Evolutionary conservation across 2,329 filamentous ascomycete genomes (phyloP).

Genomic region (Cladophialophora bantiana): DNA sequence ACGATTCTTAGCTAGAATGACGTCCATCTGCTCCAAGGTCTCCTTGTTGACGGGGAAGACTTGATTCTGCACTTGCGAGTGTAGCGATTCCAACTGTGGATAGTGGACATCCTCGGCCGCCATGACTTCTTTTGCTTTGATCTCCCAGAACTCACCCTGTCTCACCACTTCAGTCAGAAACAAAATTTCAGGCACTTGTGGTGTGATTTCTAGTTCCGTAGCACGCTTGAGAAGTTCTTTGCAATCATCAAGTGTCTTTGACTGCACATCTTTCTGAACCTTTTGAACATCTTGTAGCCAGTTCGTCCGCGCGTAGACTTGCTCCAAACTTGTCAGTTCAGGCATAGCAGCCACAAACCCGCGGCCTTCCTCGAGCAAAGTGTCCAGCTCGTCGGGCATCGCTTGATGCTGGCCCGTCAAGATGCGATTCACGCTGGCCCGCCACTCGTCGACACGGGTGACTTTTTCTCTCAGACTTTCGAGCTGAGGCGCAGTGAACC

Average conservation of each 20-base stretch:
- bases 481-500: slow-evolving; percentile 94
- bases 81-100: slow-evolving; percentile 90
- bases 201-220: slow-evolving; percentile 75
- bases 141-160: slow-evolving; percentile 86
- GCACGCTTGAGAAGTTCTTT: slow-evolving; percentile 79
- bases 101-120: slow-evolving; percentile 91
- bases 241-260: slow-evolving; percentile 79
- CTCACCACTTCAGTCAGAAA: slow-evolving; percentile 77
- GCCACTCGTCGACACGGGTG: slow-evolving; percentile 83
- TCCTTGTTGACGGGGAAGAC: slow-evolving; percentile 78
- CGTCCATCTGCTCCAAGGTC: slow-evolving; percentile 82
- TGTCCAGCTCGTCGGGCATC: slow-evolving; percentile 78
- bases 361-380: slow-evolving; percentile 87
- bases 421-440: slow-evolving; percentile 73
- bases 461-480: slow-evolving; percentile 82
- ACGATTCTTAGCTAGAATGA: slow-evolving; percentile 92
- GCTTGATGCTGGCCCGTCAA: slow-evolving; percentile 70
- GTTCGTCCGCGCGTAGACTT: slow-evolving; percentile 80
- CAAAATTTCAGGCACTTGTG: slow-evolving; percentile 79
- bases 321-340: slow-evolving; percentile 82
- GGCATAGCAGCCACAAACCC: slow-evolving; percentile 90
- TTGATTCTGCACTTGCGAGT: slow-evolving; percentile 72
- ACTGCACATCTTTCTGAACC: slow-evolving; percentile 67
- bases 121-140: slow-evolving; percentile 90
- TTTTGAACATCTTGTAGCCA: slow-evolving; percentile 83